A percentile compares a stretch with the other conserved stretches of the same genome.
Conservation (phyloP, 441 rosid species). For the Jatropha podagrica region DNA sequence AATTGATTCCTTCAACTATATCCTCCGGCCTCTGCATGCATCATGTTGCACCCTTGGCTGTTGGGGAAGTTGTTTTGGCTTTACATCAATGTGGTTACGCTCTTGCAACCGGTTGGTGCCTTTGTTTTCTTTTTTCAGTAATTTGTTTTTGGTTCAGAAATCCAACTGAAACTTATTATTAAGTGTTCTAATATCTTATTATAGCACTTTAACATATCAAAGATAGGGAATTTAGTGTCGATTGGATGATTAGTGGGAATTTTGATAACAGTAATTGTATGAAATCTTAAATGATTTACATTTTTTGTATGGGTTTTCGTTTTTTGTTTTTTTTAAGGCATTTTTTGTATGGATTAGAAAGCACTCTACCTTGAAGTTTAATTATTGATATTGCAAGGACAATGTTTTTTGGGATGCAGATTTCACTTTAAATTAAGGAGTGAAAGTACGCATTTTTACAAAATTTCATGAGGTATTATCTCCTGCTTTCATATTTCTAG, state of each 20-base stretch:
- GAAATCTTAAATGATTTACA: background rate
- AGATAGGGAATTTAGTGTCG: no score
- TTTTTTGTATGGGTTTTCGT: no score
- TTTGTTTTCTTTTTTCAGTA: slow-evolving; percentile 8
- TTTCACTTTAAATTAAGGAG: background rate
- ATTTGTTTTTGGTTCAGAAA: slow-evolving; percentile 5
- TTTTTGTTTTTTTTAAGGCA: no score
- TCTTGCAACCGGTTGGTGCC: slow-evolving; percentile 62
- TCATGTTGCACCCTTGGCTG: slow-evolving; percentile 92
- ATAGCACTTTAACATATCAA: background rate
- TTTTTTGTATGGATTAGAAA: background rate
- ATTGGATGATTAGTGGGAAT: background rate
- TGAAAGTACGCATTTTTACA: background rate
- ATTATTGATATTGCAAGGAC: background rate
- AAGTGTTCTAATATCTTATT: no score
- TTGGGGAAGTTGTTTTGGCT: slow-evolving; percentile 81
- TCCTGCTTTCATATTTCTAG: no score
- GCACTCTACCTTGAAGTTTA: background rate
- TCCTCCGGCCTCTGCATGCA: slow-evolving; percentile 89
- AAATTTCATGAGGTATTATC: background rate
- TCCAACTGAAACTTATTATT: slow-evolving; percentile 5
- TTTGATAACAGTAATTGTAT: background rate
- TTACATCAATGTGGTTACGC: slow-evolving; percentile 52
- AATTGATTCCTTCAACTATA: slow-evolving; percentile 75
- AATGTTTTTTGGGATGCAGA: background rate